Evolutionary conservation across 2,329 filamentous ascomycete species (phyloP), one percentile per base, ranked within the genome.

Genomic region (Ophiosphaerella korrae): DNA sequence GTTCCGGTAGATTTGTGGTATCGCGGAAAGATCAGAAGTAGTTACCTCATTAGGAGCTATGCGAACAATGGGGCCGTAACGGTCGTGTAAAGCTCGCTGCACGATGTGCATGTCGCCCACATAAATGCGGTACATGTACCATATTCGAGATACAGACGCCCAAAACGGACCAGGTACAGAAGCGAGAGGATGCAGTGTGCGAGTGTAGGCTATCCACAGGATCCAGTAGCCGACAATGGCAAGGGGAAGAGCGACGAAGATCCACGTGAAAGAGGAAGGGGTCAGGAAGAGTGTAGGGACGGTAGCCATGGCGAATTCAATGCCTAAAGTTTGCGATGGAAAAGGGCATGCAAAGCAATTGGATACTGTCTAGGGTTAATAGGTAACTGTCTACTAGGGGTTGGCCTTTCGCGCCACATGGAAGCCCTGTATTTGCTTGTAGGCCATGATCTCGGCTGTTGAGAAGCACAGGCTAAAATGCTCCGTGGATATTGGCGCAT

Each of bases 51-150:
- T 71, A 2, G 80, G 79, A 1, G 70, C 73, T 41, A 80, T 67
- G 8, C 80, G 75, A 13, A 82, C 76, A 3, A 81, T 70, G 1
- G 72, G 68, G 5, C 79, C 79, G 38, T 60, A 60, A 26, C 44
- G 36, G 12, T 53, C 39, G 39, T 62, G 58, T 11, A 52, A 37
- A 11, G 23, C 12, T 13, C 53, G 50, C 24, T 52, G 49, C 5
- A 45, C 47, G 1, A n/a, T 36, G 33, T 58, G 44, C 34, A 58
- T 40, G 23, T 60, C 52, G 14, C 55, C 55, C 9, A 26, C 37
- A 13, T 53, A 46, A 32, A 58, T 56, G 11, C 48, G 24, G 16
- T 53, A 55, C 45, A 58, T 53, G 32, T 58, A 55, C 58, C 60
- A 63, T 53, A 51, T 46, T 13, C 60, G 58, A 12, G 58, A 56